Percentiles rank a stretch among this genome's conserved stretches.
These are phyloP conservation scores for Epichloe coenophiala DNA, from an alignment of 2,329 filamentous ascomycete species.

Conservation along the genomic window DNA sequence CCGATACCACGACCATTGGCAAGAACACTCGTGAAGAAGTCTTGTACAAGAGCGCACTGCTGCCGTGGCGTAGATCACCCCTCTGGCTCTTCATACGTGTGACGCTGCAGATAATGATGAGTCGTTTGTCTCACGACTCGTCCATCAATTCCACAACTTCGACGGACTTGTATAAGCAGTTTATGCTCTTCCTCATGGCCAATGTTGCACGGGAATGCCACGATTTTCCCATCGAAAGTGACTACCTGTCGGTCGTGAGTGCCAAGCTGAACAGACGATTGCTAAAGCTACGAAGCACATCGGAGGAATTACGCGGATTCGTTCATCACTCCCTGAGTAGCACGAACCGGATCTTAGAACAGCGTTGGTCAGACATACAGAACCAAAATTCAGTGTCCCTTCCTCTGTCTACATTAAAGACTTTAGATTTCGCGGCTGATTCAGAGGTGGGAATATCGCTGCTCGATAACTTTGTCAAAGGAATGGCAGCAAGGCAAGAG, in stretches of 20 bases:
- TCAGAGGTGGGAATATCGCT: slow-evolving; percentile 4
- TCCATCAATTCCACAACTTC: slow-evolving; percentile 1
- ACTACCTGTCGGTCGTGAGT: slow-evolving; percentile 24
- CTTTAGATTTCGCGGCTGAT: slow-evolving; percentile 1
- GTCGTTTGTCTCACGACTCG: background rate
- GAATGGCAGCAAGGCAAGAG: background rate
- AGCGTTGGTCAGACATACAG: slow-evolving; percentile 27
- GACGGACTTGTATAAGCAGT: slow-evolving; percentile 1
- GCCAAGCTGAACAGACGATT: slow-evolving; percentile 27
- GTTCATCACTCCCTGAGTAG: background rate
- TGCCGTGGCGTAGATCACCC: slow-evolving; percentile 35
- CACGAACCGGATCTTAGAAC: background rate
- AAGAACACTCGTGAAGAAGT: slow-evolving; percentile 44
- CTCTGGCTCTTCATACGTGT: slow-evolving; percentile 43
- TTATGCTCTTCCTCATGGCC: slow-evolving; percentile 4
- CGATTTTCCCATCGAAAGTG: slow-evolving; percentile 2
- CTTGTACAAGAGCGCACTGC: slow-evolving; percentile 19
- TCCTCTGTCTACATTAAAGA: background rate
- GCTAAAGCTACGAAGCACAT: slow-evolving; percentile 20
- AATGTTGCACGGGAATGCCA: background rate
- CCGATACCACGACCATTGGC: slow-evolving; percentile 19
- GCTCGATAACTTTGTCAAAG: slow-evolving; percentile 5
- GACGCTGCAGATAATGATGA: slow-evolving; percentile 24
- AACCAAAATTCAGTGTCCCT: slow-evolving; percentile 34
- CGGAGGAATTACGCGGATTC: background rate